phyloP scores from a whole-genome alignment of 441 rosid species.

The Euphorbia corollata region DNA sequence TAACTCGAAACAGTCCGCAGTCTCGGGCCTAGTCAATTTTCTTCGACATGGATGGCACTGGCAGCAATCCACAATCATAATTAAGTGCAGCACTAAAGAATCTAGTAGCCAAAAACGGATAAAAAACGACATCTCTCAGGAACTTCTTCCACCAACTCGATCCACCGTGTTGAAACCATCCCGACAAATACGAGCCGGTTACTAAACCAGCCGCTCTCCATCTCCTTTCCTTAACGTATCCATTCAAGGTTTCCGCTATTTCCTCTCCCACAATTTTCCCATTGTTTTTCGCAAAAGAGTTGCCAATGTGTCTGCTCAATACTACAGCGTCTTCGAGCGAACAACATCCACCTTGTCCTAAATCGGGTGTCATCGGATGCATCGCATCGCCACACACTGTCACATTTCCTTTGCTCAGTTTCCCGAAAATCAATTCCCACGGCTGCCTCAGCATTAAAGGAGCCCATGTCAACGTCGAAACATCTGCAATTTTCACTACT shows the following conservation, averaged over 20 bases:
- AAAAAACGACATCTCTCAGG: conserved; percentile 27
- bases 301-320: conserved; percentile 30
- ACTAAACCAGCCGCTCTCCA: conserved; percentile 29
- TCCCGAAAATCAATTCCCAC: conserved; percentile 29
- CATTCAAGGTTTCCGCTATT: conserved; percentile 19
- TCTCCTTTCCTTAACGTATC: conserved; percentile 31
- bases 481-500: conserved; percentile 25
- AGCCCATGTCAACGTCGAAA: conserved; percentile 28
- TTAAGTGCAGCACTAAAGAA: background rate
- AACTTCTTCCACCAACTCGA: conserved; percentile 27
- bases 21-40: background rate
- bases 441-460: conserved; percentile 33
- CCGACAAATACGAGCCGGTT: conserved; percentile 23
- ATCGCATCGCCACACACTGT: conserved; percentile 41
- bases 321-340: background rate
- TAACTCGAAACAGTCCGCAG: too few relatives aligned
- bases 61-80: conserved; percentile 33
- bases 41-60: background rate
- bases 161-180: conserved; percentile 32
- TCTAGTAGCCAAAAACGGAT: background rate
- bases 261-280: conserved; percentile 9
- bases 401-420: conserved; percentile 23
- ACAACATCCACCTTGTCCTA: conserved; percentile 33
- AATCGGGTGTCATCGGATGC: conserved; percentile 51
- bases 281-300: conserved; percentile 2